phyloP scores from a whole-genome alignment of 495 filamentous ascomycete genomes.

The Penicillium bialowiezense region DNA sequence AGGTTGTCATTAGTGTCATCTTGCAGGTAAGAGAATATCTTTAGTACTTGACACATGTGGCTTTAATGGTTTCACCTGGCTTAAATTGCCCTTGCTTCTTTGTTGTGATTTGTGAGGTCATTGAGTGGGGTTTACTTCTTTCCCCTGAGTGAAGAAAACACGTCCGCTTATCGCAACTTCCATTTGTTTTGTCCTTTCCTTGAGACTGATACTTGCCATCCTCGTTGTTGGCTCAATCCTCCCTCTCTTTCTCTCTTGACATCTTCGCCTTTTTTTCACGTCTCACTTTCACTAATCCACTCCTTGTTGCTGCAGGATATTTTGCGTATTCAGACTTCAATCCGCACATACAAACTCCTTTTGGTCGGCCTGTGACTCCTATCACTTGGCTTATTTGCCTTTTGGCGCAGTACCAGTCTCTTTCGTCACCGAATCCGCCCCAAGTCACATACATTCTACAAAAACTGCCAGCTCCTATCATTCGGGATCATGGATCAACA shows the following conservation, averaged over 20 bases:
- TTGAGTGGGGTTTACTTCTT: slow-evolving; percentile 4
- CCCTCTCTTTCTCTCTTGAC: not conserved
- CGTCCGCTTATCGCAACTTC: not conserved
- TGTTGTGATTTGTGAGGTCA: slow-evolving; percentile 7
- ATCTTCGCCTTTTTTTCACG: slow-evolving; percentile 1
- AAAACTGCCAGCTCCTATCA: slow-evolving; percentile 15
- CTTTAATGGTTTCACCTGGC: not conserved
- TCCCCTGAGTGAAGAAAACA: slow-evolving; percentile 1
- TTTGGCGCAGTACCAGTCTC: slow-evolving; percentile 23
- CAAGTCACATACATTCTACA: slow-evolving; percentile 18
- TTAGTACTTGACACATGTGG: not conserved
- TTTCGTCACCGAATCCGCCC: slow-evolving; percentile 18
- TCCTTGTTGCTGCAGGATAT: slow-evolving; percentile 28
- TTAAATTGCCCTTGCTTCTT: not conserved
- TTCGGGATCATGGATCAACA: slow-evolving; percentile 74
- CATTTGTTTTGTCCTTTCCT: slow-evolving; percentile 2
- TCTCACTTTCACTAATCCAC: slow-evolving; percentile 26
- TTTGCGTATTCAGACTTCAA: slow-evolving; percentile 22
- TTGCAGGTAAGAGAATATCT: slow-evolving; percentile 26
- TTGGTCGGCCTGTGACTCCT: slow-evolving; percentile 28
- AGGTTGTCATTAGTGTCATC: slow-evolving; percentile 22
- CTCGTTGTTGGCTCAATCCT: not conserved
- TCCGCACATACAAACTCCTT: slow-evolving; percentile 19
- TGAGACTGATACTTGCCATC: not conserved
- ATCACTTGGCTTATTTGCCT: slow-evolving; percentile 24